Evolutionary conservation across 176 grass and related monocot genomes (phyloP), one percentile per base, ranked within the genome.

Genomic region (Rhynchospora pubera): DNA sequence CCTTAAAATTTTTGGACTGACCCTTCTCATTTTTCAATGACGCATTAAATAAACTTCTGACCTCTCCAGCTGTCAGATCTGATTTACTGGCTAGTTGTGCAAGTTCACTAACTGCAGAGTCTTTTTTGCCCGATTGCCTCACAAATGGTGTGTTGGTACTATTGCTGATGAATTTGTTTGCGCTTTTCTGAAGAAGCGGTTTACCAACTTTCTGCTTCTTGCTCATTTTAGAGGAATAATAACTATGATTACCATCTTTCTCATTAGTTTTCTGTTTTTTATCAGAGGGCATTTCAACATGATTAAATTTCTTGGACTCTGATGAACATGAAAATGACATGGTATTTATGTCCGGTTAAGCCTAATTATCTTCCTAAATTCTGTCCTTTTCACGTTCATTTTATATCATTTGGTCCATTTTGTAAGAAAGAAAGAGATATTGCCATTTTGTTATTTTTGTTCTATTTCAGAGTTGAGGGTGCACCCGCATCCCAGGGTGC

Each of bases 61-160:
- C 87, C 79, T 99, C 96, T 43, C 82, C 84, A 44, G 86, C 89
- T 19, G 50, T 90, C 63, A 95, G 81, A 85, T 84, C 91, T 65
- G 90, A 87, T 81, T 99, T 95, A 58, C 82, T 73, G 70, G 91
- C 96, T 69, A 99, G 84, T 84, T 91, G 90, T 16, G 93, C 93
- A 68, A 94, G 90, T 83, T 94, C 86, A 43, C 72, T 28, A 5
- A 78, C 83, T 30, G 59, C 82, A 18, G 78, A 89, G 82, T 90
- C 89, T 63, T 86, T 83, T 84, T 93, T 95, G 9, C 82, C 86
- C 7, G 70, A 47, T 34, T 86, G 69, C 79, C 86, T 90, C 51
- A 89, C 79, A 85, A 91, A 92, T 32, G 88, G 81, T 12, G 74
- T 76, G 53, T 63, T 79, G 30, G 3, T 15, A 8, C 85, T 69